Conservation (phyloP, 495 filamentous ascomycete genomes). For the Daldinia bambusicola region DNA sequence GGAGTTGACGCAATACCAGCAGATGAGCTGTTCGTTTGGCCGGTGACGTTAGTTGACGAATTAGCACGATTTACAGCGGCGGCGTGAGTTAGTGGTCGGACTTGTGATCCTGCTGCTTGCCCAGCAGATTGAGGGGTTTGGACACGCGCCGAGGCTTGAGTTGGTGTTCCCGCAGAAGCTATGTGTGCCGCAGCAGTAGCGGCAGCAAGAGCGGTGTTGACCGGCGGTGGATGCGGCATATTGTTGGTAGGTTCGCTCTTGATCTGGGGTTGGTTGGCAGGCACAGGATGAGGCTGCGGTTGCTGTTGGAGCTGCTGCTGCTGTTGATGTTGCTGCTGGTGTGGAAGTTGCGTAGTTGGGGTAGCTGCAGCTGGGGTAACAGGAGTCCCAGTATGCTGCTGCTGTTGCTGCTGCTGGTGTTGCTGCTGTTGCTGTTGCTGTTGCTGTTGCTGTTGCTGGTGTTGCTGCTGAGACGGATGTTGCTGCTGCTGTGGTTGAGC, state of each 20-base stretch:
- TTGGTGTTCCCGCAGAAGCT: constrained; percentile 55
- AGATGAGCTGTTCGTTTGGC: constrained; percentile 51
- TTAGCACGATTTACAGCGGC: constrained; percentile 56
- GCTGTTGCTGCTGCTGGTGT: constrained; percentile 44
- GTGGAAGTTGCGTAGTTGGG: constrained; percentile 7
- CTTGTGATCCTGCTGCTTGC: constrained; percentile 51
- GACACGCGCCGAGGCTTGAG: constrained; percentile 55
- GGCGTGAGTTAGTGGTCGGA: constrained; percentile 59
- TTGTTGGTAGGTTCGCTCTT: constrained; percentile 56
- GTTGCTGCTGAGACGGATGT: constrained; percentile 24
- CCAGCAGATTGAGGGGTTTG: constrained; percentile 60
- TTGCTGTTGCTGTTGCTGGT: constrained; percentile 42
- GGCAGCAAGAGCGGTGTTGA: constrained; percentile 59
- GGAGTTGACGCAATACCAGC: constrained; percentile 43
- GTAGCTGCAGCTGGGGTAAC: constrained; percentile 20
- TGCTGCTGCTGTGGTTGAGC: constrained; percentile 24
- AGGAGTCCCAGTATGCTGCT: constrained; percentile 45
- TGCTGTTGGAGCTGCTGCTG: constrained; percentile 54
- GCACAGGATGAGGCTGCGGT: constrained; percentile 34
- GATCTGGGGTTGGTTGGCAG: constrained; percentile 43
- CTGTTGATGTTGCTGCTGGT: constrained; percentile 54
- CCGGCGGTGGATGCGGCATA: constrained; percentile 52
- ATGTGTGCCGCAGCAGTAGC: constrained; percentile 53
- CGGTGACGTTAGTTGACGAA: constrained; percentile 49
- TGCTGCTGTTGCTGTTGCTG: constrained; percentile 30